Evolutionary conservation across 768 basidiomycete species (phyloP), one percentile per base, ranked within the genome.

Genomic region (Trametes coccinea): DNA sequence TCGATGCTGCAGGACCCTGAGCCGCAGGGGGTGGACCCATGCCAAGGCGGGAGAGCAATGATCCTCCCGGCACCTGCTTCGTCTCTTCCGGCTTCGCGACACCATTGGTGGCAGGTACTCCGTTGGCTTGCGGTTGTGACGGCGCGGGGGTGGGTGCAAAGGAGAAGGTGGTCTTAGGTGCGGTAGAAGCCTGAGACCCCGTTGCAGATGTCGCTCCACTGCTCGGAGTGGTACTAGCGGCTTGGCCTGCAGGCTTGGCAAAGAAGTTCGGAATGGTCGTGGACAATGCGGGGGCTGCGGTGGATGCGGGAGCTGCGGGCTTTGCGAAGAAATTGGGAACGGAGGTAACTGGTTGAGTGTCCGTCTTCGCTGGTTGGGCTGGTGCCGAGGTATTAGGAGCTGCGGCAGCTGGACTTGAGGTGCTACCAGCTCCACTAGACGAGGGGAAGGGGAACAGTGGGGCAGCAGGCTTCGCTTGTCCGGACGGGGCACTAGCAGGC

Each of bases 241-340:
- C 44, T 37, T 64, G 61, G 5, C 58, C 14, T 17, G 70, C 60
- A 14, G 70, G 49, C 56, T 79, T 75, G 29, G 62, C 63, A 43
- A 76, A 74, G 62, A 75, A 72, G 57, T 71, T 74, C 31, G 76
- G 69, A 27, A 70, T 51, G 17, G 66, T 48, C 9, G 47, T 52
- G 17, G 48, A 29, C 9, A 14, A 5, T 0, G 57, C 45, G 47
- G 56, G 46, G 45, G 46, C 43, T 37, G 59, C 46, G 22, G 63
- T 47, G 46, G 64, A 17, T 17, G 61, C 56, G 29, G 62, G n/a
- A n/a, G 54, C 16, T 27, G 70, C 52, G n/a, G 69, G 45, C 56
- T 79, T 75, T 16, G 62, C 62, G 41, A 76, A 74, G 59, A 74
- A 72, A 55, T 70, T 74, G 27, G 76, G 69, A 16, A 70, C 55